Base-by-base conservation (phyloP, 2,329 filamentous ascomycete species). In the Lachnellula occidentalis region DNA sequence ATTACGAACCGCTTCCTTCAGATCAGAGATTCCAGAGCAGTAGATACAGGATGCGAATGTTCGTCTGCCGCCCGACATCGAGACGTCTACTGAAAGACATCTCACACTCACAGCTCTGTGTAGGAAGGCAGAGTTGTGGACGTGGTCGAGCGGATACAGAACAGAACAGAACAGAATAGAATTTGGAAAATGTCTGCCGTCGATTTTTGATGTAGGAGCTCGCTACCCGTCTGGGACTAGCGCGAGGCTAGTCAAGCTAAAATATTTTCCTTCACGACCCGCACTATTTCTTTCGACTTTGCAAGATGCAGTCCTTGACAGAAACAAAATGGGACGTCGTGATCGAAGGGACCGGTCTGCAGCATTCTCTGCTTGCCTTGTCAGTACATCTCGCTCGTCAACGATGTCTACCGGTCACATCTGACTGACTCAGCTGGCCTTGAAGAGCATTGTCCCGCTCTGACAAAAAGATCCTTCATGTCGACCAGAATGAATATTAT, bases 361-460 rank as follows among this genome's bases (percentile, higher is more conserved):
- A 86, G 69, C 86, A 92, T 75, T 90, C 88, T 61, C 80, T 92
- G 64, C 79, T 92, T 69, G 88, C 87, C 70, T 77, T 91, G 88
- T 92, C 69, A 74, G 78, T 69, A 51, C 48, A 50, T 21, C 27
- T 21, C 50, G 41, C 51, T 34, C 27, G 22, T 54, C 54, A 50
- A 49, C 46, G 50, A 39, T 46, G 55, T 37, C 59, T 63, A 63
- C 61, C 64, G 64, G 66, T 72, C 74, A 74, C 75, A 70, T 83
- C 84, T 87, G 82, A 88, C 86, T 89, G 82, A 90, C 85, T 72
- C 73, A 86, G 80, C 73, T 69, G 67, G 71, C 69, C 57, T 60
- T 73, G 62, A 79, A 97, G 92, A 80, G 88, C 92, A 66, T 80
- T 97, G 65, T 97, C 92, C 63, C 87, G 92, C 68, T 95, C 91